Conservation (phyloP, 257 asterid species). For the Verbena officinalis region DNA sequence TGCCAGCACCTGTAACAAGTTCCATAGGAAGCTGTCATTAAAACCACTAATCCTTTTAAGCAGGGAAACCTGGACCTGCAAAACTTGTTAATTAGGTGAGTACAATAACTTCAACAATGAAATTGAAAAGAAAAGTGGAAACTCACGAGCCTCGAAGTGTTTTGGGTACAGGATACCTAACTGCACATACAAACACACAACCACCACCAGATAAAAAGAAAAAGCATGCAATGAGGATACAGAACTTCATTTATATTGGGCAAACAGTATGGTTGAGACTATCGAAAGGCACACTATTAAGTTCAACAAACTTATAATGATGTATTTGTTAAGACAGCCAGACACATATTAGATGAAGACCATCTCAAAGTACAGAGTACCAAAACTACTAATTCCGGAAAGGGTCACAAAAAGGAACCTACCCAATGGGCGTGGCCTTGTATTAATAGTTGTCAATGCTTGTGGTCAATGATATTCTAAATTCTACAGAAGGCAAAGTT, state of each 20-base stretch:
- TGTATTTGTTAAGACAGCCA: neutral
- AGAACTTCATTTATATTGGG: too few species aligned
- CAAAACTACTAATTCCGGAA: too few species aligned
- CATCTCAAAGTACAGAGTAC: neutral
- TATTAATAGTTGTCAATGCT: too few species aligned
- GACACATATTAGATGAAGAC: neutral
- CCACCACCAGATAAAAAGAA: constrained; percentile 22
- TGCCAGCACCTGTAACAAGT: constrained; percentile 71
- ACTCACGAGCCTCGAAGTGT: constrained; percentile 63
- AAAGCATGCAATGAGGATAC: neutral
- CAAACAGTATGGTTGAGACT: neutral
- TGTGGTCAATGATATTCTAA: too few species aligned
- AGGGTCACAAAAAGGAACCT: too few species aligned
- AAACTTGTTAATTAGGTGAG: constrained; percentile 64
- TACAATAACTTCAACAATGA: constrained; percentile 2
- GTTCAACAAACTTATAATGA: neutral
- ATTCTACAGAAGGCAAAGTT: too few species aligned
- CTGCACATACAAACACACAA: constrained; percentile 55
- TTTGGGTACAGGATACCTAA: constrained; percentile 64
- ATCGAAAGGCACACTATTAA: neutral
- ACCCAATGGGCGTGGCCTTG: too few species aligned
- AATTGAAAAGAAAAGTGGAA: constrained; percentile 26
- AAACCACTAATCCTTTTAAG: constrained; percentile 43
- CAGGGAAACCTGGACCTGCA: constrained; percentile 99
- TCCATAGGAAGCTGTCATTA: constrained; percentile 55